phyloP scores from a whole-genome alignment of 2,329 filamentous ascomycete species.

The Trichoderma afroharzianum region DNA sequence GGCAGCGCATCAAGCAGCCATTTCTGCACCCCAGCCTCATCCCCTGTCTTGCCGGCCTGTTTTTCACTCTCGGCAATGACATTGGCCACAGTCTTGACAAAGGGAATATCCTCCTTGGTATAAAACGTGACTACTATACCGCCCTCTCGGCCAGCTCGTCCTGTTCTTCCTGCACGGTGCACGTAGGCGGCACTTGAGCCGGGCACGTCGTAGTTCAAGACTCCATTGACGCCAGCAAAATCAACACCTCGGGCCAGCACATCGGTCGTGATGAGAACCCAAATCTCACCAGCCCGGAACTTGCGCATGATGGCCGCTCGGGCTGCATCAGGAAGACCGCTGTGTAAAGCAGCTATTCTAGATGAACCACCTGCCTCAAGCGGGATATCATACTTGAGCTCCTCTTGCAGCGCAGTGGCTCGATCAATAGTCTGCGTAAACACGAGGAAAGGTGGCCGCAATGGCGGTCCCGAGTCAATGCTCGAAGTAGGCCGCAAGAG shows the following conservation, averaged over 20 bases:
- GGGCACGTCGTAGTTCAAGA: constrained; percentile 96
- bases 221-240: constrained; percentile 90
- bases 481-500: constrained; percentile 72
- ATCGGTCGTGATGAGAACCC: constrained; percentile 95
- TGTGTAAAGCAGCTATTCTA: constrained; percentile 86
- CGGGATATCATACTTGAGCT: constrained; percentile 92
- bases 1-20: constrained; percentile 90
- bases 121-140: constrained; percentile 92
- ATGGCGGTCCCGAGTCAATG: constrained; percentile 51
- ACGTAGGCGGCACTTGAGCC: constrained; percentile 88
- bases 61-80: constrained; percentile 83
- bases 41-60: constrained; percentile 53
- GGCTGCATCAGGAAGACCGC: constrained; percentile 71
- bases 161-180: constrained; percentile 88
- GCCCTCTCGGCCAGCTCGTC: constrained; percentile 79
- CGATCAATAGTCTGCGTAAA: constrained; percentile 96
- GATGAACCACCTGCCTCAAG: constrained; percentile 78
- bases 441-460: constrained; percentile 87
- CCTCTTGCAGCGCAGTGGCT: constrained; percentile 80
- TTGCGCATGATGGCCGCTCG: constrained; percentile 80
- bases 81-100: constrained; percentile 86
- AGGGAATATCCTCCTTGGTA: constrained; percentile 89
- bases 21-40: constrained; percentile 63
- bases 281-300: constrained; percentile 89
- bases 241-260: constrained; percentile 89